These are phyloP conservation scores for Suillus brevipes DNA, from an alignment of 768 basidiomycete genomes.

Conservation along the genomic window DNA sequence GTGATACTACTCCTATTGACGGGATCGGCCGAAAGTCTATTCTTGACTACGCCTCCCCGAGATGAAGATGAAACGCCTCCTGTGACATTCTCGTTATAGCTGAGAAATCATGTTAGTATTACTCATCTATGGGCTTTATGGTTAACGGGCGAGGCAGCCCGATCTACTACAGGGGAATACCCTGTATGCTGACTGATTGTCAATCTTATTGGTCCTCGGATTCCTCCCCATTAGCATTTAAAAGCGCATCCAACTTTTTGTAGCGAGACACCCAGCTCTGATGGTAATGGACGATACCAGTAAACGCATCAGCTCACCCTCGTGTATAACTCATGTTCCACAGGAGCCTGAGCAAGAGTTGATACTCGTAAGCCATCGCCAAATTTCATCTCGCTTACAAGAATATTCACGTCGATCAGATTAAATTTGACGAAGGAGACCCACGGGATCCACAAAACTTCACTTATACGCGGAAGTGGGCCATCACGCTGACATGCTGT, in stretches of 20 bases:
- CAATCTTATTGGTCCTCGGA: neutral
- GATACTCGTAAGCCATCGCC: constrained; percentile 16
- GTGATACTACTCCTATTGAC: neutral
- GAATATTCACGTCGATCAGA: constrained; percentile 18
- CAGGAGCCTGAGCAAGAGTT: constrained; percentile 10
- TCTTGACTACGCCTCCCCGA: neutral
- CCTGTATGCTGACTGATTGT: neutral
- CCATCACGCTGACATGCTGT: constrained; percentile 24
- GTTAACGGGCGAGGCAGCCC: neutral
- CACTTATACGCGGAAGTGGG: constrained; percentile 37
- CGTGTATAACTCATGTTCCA: neutral
- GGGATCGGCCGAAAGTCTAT: constrained; percentile 4
- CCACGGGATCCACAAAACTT: constrained; percentile 36
- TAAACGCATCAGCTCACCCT: neutral
- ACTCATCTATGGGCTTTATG: neutral
- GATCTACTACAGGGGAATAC: neutral
- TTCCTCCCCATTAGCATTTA: neutral
- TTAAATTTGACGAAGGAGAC: constrained; percentile 37
- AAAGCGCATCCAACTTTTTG: neutral
- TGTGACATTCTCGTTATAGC: neutral
- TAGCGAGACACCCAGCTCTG: too few species aligned
- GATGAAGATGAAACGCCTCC: neutral
- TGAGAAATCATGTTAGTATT: neutral
- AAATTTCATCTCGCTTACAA: neutral
- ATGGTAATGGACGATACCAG: neutral